Evolutionary conservation across 495 filamentous ascomycete species (phyloP), one percentile per base, ranked within the genome.

Genomic region (Hyaloscypha bicolor): DNA sequence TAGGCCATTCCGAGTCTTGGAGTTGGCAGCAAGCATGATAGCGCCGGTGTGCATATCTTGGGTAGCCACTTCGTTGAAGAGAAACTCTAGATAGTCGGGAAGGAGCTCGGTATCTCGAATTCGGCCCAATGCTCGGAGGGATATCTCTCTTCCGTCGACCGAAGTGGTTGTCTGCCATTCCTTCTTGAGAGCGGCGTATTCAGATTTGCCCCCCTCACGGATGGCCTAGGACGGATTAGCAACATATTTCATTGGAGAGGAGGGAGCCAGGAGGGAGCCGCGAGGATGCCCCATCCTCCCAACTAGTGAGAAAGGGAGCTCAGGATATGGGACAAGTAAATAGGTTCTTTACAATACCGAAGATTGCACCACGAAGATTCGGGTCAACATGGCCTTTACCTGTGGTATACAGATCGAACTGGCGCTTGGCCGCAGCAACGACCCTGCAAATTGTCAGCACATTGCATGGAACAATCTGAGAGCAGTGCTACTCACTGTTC

Each of bases 101-200:
- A 86, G 78, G 52, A 97, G 79, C 8, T 86, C 85, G 3, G 84
- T 76, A 29, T 65, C 61, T 64, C 88, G 87, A 22, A 89, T 87
- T 57, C 91, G 89, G 53, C 93, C 93, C 63, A 98, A 83, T 5
- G 90, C 85, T 53, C 85, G 78, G 11, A 99, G 84, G 71, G 87
- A 88, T 62, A 94, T 91, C 72, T 98, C 94, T 77, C 92, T 93
- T 65, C 92, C 93, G 72, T 97, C 95, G 35, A 97, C 87, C 8
- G 93, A 89, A 39, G 89, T 89, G 1, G 93, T 96, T 31, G 79
- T 86, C 48, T 86, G 82, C 80, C 91, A 99, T 77, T 96, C 92
- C 9, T 92, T 81, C 80, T 93, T 91, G 35, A 99, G 85, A 6
- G 87, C 84, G 2, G 74, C 55, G 72, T 91, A 93, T 63, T 87